Evolutionary conservation across 2,329 filamentous ascomycete species (phyloP).

Genomic region (Sarocladiaceae sp.): DNA sequence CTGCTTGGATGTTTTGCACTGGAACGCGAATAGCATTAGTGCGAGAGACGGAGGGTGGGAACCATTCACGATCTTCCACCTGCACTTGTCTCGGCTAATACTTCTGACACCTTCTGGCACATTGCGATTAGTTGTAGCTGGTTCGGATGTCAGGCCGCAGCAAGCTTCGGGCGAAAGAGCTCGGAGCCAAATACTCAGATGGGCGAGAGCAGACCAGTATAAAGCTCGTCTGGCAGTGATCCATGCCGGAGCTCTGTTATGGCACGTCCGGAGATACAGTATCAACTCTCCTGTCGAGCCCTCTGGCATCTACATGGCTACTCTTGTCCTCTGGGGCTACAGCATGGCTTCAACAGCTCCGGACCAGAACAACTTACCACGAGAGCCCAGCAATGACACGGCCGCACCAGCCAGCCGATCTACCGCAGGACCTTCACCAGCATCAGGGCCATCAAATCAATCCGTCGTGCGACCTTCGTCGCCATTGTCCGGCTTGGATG

Average conservation of each 20-base stretch:
- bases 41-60: constrained; percentile 43
- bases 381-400: too few relatives aligned
- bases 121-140: too few relatives aligned
- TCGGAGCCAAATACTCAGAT: constrained; percentile 21
- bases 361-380: too few relatives aligned
- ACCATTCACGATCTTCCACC: constrained; percentile 47
- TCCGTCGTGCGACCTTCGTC: too few relatives aligned
- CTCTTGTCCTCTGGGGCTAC: constrained; percentile 32
- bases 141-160: too few relatives aligned
- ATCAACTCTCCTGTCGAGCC: constrained; percentile 31
- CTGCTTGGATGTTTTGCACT: constrained; percentile 50
- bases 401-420: too few relatives aligned
- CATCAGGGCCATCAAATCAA: too few relatives aligned
- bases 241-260: constrained; percentile 38
- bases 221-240: constrained; percentile 39
- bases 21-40: constrained; percentile 47
- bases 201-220: constrained; percentile 26
- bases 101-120: constrained; percentile 36
- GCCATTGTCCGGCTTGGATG: constrained; percentile 5
- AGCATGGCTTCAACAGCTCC: constrained; percentile 16
- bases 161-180: too few relatives aligned
- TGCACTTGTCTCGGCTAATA: constrained; percentile 48
- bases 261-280: constrained; percentile 38
- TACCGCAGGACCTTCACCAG: too few relatives aligned
- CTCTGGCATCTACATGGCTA: constrained; percentile 27